A percentile compares a stretch with the other conserved stretches of the same genome.
Evolutionary conservation across 2,329 filamentous ascomycete species (phyloP).

Genomic region (Exophiala aquamarina): DNA sequence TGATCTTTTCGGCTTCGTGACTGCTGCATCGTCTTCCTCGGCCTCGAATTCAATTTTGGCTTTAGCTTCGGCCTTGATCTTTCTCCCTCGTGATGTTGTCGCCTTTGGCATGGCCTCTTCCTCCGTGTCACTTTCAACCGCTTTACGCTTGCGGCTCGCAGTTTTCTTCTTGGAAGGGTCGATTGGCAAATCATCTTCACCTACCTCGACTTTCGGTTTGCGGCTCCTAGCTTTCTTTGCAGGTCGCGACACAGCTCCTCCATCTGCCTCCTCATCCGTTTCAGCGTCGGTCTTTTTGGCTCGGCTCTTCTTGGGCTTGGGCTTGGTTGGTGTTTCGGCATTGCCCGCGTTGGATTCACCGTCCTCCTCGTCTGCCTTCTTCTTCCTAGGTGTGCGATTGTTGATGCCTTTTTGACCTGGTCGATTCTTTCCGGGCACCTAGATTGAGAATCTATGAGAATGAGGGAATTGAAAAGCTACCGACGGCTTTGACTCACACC

Average conservation of each 20-base stretch:
- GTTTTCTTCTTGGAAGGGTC: constrained; percentile 19
- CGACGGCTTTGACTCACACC: constrained; percentile 61
- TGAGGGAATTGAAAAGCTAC: constrained; percentile 2
- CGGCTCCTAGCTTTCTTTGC: constrained; percentile 16
- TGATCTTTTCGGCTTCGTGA: constrained; percentile 31
- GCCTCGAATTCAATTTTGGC: constrained; percentile 32
- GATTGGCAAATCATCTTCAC: constrained; percentile 21
- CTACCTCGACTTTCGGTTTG: constrained; percentile 31
- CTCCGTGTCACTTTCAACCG: constrained; percentile 30
- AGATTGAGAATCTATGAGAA: constrained; percentile 15
- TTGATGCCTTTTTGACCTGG: constrained; percentile 67
- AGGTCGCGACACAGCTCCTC: constrained; percentile 22
- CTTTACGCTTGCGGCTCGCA: constrained; percentile 14
- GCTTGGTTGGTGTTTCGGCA: constrained; percentile 23
- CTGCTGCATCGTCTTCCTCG: constrained; percentile 28
- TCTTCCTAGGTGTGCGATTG: constrained; percentile 35
- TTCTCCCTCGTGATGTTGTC: not conserved
- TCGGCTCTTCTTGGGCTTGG: constrained; percentile 11
- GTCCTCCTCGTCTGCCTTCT: constrained; percentile 35
- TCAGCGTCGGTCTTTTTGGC: not conserved
- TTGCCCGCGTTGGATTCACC: constrained; percentile 23
- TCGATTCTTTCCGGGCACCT: constrained; percentile 75
- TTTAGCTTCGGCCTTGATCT: constrained; percentile 21
- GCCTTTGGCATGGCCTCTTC: constrained; percentile 11
- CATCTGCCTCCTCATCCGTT: constrained; percentile 19